Conservation (phyloP, 2,329 filamentous ascomycete genomes). For the Trichoderma cornu-damae region DNA sequence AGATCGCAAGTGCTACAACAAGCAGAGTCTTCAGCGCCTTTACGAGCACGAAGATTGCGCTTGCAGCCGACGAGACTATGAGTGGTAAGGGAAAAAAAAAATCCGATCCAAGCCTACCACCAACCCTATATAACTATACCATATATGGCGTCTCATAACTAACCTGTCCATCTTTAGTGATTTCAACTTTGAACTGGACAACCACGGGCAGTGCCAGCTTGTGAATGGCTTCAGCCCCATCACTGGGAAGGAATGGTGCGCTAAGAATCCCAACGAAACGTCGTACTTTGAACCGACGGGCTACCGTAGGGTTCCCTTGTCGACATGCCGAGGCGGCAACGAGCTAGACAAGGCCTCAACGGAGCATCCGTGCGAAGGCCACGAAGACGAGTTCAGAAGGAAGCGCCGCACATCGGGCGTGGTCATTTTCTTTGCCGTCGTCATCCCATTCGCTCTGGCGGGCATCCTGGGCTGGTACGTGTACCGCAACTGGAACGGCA, state of each 20-base stretch:
- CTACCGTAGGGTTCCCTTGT: constrained; percentile 83
- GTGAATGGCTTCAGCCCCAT: constrained; percentile 66
- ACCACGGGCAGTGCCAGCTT: constrained; percentile 69
- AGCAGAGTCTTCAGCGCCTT: constrained; percentile 62
- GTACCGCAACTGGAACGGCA: constrained; percentile 77
- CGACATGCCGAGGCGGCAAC: constrained; percentile 73
- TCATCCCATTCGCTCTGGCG: constrained; percentile 68
- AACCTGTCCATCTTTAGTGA: constrained; percentile 52
- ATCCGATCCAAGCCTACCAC: too few relatives aligned
- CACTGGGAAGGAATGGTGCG: constrained; percentile 47
- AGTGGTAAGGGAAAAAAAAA: constrained; percentile 80
- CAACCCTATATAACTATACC: background rate
- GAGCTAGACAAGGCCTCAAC: constrained; percentile 64
- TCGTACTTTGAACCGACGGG: constrained; percentile 83
- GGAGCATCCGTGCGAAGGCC: constrained; percentile 61
- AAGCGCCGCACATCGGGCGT: constrained; percentile 66
- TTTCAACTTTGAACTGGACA: constrained; percentile 84
- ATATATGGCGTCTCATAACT: background rate
- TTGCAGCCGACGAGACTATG: constrained; percentile 80
- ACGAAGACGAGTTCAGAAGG: constrained; percentile 74
- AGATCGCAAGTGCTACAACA: constrained; percentile 77
- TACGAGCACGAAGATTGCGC: constrained; percentile 73
- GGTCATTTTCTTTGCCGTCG: constrained; percentile 78
- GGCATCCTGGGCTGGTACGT: constrained; percentile 75
- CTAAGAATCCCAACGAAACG: constrained; percentile 58